Base-by-base conservation (phyloP, 2,329 filamentous ascomycete species). In the Xylaria sp. region DNA sequence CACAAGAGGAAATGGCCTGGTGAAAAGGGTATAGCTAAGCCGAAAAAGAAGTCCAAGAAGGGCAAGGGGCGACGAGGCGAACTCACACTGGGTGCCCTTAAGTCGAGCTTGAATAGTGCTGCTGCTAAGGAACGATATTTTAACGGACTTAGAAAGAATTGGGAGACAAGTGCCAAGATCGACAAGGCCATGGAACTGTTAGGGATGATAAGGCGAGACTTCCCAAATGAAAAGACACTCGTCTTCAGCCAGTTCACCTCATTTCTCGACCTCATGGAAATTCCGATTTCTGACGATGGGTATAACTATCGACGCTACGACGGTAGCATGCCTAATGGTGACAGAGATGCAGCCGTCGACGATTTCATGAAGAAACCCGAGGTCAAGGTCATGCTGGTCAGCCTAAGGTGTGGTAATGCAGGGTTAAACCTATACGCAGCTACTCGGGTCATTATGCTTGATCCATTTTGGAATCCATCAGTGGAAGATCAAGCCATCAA, bases 381-480 rank as follows among this genome's bases (percentile, higher is more conserved):
- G 23, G 62, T 76, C 13, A 74, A 76, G 31, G 18, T 94, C 76
- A 91, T 94, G 86, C 83, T 94, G 18, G 86, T 94, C 10, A 92
- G 90, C 8, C 83, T 94, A 65, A 92, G 92, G 75, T 91, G 91
- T 1, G 92, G 92, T 12, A 94, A 94, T 75, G 86, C 91, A 1
- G 91, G 91, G 2, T 82, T 94, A 51, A 94, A 94, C 74, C 84
- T 94, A 18, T 89, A 89, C 56, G 87, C 88, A 52, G 91, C 91
- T 1, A 90, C 87, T 1, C 89, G 91, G 71, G 91, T 94, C 68
- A 91, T 94, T 75, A 88, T 94, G 65, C 85, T 93, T 48, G 91
- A 94, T 76, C 91, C 91, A 0, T 93, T 93, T 81, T 93, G 91
- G 90, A 94, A 94, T 69, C 91, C 91, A 0, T 93, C 89, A 75